Percentiles rank a stretch among this genome's conserved stretches.
These are phyloP conservation scores for Pleurotus tuoliensis DNA, from an alignment of 768 basidiomycete species.

Conservation along the genomic window DNA sequence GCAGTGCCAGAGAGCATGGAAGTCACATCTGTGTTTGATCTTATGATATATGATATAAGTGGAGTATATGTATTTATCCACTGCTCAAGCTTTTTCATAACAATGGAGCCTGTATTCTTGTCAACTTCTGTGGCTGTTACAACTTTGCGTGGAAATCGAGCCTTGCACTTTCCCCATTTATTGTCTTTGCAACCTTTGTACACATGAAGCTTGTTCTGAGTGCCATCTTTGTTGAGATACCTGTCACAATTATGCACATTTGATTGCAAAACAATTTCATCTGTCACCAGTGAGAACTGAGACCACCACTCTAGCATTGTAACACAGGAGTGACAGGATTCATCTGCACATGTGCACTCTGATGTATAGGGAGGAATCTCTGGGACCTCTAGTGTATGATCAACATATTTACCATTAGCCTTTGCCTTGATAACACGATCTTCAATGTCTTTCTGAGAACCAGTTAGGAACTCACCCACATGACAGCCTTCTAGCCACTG, in stretches of 20 bases:
- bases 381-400: slow-evolving; percentile 21
- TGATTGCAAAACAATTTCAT: slow-evolving; percentile 23
- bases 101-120: slow-evolving; percentile 19
- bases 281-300: slow-evolving; percentile 15
- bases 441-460: slow-evolving; percentile 14
- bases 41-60: slow-evolving; percentile 19
- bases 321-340: slow-evolving; percentile 17
- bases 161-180: slow-evolving; percentile 14
- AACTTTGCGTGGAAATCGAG: slow-evolving; percentile 21
- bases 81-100: slow-evolving; percentile 24
- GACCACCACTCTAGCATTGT: slow-evolving; percentile 10
- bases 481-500: slow-evolving; percentile 27
- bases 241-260: slow-evolving; percentile 25
- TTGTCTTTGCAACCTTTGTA: no score
- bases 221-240: slow-evolving; percentile 13
- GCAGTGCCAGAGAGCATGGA: slow-evolving; percentile 28
- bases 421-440: background rate
- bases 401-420: slow-evolving; percentile 10
- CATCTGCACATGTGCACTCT: slow-evolving; percentile 8
- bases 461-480: slow-evolving; percentile 26
- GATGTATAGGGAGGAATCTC: slow-evolving; percentile 13
- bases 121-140: slow-evolving; percentile 15
- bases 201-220: slow-evolving; percentile 6
- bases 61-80: slow-evolving; percentile 25
- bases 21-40: slow-evolving; percentile 29